A percentile compares a stretch with the other conserved stretches of the same genome.
These are phyloP conservation scores for Plectranthus barbatus DNA, from an alignment of 257 asterid genomes.

Conservation along the genomic window DNA sequence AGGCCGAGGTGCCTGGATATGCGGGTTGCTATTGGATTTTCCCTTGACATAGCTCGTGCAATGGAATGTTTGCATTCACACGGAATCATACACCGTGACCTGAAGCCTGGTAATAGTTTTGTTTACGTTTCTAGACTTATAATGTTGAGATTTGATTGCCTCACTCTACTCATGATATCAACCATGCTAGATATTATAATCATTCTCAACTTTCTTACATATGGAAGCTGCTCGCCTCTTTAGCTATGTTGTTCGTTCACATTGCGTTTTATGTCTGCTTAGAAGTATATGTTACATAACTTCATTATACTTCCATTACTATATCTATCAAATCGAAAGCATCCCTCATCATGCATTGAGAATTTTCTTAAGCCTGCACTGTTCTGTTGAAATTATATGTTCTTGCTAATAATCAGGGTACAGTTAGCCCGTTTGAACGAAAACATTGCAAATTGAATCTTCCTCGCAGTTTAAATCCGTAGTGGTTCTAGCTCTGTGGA, in stretches of 20 bases:
- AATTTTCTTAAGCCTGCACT: background rate
- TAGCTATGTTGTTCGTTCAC: background rate
- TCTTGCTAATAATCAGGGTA: background rate
- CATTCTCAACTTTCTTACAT: too few relatives aligned
- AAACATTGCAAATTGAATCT: background rate
- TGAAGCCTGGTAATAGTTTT: slow-evolving; percentile 63
- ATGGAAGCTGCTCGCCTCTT: too few relatives aligned
- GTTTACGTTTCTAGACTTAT: background rate
- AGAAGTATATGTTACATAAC: background rate
- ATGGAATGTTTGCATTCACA: slow-evolving; percentile 91
- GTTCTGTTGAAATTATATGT: background rate
- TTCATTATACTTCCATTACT: background rate
- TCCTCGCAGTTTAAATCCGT: background rate
- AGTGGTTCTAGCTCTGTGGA: too few relatives aligned
- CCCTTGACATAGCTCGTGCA: slow-evolving; percentile 87
- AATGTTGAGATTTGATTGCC: too few relatives aligned
- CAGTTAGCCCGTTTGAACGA: background rate
- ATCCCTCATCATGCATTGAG: background rate
- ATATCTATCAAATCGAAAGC: background rate
- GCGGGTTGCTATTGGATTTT: slow-evolving; percentile 64
- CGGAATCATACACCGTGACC: slow-evolving; percentile 87
- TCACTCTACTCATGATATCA: too few relatives aligned
- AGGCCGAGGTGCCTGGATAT: slow-evolving; percentile 72
- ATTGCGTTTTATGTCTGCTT: background rate
- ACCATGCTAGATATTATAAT: too few relatives aligned